phyloP scores from a whole-genome alignment of 345 rosid species.

The Nephelium lappaceum region DNA sequence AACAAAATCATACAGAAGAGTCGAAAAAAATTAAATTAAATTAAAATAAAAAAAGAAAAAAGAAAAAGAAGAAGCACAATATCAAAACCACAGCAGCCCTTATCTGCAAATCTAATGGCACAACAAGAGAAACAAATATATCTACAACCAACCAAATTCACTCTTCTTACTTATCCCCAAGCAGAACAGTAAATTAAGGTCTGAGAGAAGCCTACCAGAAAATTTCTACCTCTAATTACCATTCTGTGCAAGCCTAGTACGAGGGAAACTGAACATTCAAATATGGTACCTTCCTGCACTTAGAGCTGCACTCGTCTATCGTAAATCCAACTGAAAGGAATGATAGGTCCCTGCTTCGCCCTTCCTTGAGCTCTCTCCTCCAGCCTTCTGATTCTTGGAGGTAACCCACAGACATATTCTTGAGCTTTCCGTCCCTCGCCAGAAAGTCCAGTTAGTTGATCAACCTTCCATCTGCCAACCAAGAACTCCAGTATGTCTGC shows the following conservation, averaged over 20 bases:
- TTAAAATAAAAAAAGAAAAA: too few relatives aligned
- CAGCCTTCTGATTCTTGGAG: slow-evolving; percentile 74
- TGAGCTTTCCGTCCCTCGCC: slow-evolving; percentile 84
- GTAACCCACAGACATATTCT: slow-evolving; percentile 71
- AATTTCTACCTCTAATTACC: not conserved
- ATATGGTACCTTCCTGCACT: not conserved
- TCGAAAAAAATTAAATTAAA: not conserved
- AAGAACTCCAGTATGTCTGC: slow-evolving; percentile 86
- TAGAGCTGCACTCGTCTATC: slow-evolving; percentile 72
- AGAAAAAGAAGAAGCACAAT: slow-evolving; percentile 14
- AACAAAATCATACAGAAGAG: slow-evolving; percentile 29
- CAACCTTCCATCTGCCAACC: slow-evolving; percentile 82
- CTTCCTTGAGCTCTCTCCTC: slow-evolving; percentile 84
- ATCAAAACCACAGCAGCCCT: slow-evolving; percentile 44
- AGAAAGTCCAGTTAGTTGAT: slow-evolving; percentile 64
- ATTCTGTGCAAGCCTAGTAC: not conserved
- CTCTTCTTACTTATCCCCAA: slow-evolving; percentile 20
- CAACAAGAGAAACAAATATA: slow-evolving; percentile 48
- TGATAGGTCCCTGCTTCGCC: slow-evolving; percentile 54
- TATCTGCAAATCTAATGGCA: slow-evolving; percentile 39
- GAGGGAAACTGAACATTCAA: slow-evolving; percentile 9
- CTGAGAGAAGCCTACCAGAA: slow-evolving; percentile 7
- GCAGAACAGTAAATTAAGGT: slow-evolving; percentile 13
- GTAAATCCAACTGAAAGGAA: slow-evolving; percentile 87
- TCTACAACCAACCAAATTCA: slow-evolving; percentile 41